Evolutionary conservation across 257 asterid species (phyloP).

Genomic region (Solanum pimpinellifolium): DNA sequence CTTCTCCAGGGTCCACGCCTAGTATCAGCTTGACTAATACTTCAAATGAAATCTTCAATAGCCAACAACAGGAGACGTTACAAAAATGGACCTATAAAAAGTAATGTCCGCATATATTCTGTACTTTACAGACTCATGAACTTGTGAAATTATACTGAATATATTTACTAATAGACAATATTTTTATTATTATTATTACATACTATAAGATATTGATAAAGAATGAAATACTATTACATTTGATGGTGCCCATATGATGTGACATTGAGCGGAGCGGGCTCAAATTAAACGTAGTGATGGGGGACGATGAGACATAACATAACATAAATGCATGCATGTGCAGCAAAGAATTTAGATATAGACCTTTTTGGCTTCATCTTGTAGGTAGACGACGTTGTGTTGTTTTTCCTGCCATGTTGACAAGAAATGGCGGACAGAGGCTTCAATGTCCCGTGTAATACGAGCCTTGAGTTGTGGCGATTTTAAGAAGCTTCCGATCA

Average conservation of each 20-base stretch:
- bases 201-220: background rate
- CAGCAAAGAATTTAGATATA: background rate
- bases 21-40: slow-evolving; percentile 59
- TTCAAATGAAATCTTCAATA: slow-evolving; percentile 78
- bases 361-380: slow-evolving; percentile 76
- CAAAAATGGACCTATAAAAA: background rate
- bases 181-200: background rate
- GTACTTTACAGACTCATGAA: too few species aligned
- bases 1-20: slow-evolving; percentile 75
- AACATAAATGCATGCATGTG: background rate
- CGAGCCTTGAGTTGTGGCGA: slow-evolving; percentile 58
- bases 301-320: background rate
- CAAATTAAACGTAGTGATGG: background rate
- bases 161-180: background rate
- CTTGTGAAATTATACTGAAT: background rate
- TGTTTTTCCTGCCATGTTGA: slow-evolving; percentile 42
- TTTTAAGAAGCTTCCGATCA: slow-evolving; percentile 61
- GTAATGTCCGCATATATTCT: too few species aligned
- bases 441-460: slow-evolving; percentile 51
- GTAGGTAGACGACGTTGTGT: slow-evolving; percentile 20
- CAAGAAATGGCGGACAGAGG: slow-evolving; percentile 27
- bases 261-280: background rate
- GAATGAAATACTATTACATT: background rate
- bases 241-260: background rate
- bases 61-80: background rate